Conservation (phyloP, 2,329 filamentous ascomycete species). For the Diplodia corticola region DNA sequence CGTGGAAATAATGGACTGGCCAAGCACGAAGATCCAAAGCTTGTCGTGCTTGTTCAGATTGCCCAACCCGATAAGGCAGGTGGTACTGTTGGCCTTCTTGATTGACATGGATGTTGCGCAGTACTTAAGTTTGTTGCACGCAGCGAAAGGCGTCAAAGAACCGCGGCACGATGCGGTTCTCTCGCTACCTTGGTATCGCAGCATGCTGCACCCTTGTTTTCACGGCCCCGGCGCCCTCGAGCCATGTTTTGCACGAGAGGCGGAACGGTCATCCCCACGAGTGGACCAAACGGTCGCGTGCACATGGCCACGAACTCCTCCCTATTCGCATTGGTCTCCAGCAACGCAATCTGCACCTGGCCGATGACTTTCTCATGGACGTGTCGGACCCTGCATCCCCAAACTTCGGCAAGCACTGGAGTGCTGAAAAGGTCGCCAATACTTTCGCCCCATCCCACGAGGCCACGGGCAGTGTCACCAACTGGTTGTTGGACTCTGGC, state of each 20-base stretch:
- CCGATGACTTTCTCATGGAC: neutral
- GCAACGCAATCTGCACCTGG: slow-evolving; percentile 27
- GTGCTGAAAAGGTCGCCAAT: slow-evolving; percentile 30
- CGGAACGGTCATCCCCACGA: neutral
- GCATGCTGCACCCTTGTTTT: neutral
- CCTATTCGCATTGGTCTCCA: slow-evolving; percentile 33
- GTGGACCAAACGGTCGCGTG: neutral
- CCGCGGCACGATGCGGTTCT: neutral
- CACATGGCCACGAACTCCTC: slow-evolving; percentile 21
- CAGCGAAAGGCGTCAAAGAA: neutral
- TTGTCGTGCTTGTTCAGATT: slow-evolving; percentile 11
- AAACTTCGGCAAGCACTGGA: slow-evolving; percentile 35
- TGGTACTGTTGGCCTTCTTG: neutral
- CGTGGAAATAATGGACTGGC: no score
- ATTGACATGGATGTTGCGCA: neutral
- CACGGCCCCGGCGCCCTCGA: neutral
- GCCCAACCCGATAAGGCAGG: neutral
- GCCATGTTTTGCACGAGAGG: slow-evolving; percentile 1
- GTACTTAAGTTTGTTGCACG: neutral
- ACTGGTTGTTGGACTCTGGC: slow-evolving; percentile 29
- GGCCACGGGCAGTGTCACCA: slow-evolving; percentile 27
- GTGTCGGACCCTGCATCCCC: slow-evolving; percentile 30
- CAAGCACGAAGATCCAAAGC: neutral
- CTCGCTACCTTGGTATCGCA: neutral
- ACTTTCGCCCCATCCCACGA: slow-evolving; percentile 32